Percentiles rank a stretch among this genome's conserved stretches.
These are phyloP conservation scores for Ophiostoma ips DNA, from an alignment of 2,329 filamentous ascomycete genomes.

Conservation along the genomic window DNA sequence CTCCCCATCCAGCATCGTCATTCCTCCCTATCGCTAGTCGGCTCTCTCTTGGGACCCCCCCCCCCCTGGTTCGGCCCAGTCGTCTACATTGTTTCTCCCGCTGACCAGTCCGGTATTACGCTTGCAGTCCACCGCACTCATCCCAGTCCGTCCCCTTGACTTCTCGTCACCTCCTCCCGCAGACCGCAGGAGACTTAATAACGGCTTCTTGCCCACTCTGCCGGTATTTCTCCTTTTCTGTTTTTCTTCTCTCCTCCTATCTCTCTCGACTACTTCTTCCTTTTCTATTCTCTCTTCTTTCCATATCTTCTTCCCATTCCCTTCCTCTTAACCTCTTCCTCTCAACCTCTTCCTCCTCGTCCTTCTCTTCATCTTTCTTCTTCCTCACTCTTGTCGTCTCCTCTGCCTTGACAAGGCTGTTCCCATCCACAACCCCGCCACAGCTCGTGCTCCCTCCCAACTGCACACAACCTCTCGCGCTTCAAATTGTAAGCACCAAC, in stretches of 20 bases:
- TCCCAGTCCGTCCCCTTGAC: not conserved
- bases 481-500: not conserved
- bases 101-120: slow-evolving; percentile 7
- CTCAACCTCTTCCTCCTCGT: not conserved
- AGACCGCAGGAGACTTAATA: slow-evolving; percentile 3
- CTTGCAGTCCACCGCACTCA: not conserved
- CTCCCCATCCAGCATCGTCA: slow-evolving; percentile 1
- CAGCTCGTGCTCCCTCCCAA: not conserved
- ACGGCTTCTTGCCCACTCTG: slow-evolving; percentile 7
- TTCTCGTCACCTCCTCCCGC: slow-evolving; percentile 1
- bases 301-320: not conserved
- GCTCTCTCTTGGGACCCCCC: too few relatives aligned
- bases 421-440: slow-evolving; percentile 5
- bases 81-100: slow-evolving; percentile 5
- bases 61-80: slow-evolving; percentile 4
- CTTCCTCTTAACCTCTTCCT: slow-evolving; percentile 1
- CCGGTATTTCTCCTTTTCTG: not conserved
- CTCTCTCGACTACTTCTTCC: slow-evolving; percentile 5
- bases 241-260: not conserved
- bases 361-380: not conserved
- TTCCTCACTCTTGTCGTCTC: not conserved
- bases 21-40: not conserved
- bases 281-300: slow-evolving; percentile 1
- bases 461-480: not conserved
- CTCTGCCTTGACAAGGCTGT: slow-evolving; percentile 2